Evolutionary conservation across 768 basidiomycete species (phyloP), one percentile per base, ranked within the genome.

Genomic region (Clitopilus passeckerianus): DNA sequence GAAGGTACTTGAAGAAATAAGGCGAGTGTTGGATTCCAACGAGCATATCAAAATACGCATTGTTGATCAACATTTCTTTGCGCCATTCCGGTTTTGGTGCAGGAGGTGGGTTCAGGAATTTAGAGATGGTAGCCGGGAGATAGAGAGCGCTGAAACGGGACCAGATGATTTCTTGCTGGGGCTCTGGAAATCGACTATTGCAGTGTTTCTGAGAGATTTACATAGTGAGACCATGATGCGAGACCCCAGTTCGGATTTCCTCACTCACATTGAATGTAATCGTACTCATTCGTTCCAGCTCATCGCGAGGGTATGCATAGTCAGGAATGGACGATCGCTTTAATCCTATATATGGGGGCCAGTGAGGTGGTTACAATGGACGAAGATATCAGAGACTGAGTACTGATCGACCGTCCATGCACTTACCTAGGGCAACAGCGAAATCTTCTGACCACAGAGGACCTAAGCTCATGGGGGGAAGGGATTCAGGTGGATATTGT

Each of bases 61-160:
- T 41, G 37, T 41, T 41, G 10, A 41, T 41, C 15, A 41, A 18
- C 37, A 41, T 14, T 41, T 41, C 37, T 41, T 41, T 41, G 27
- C 27, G 3, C 27, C 27, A 30, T 7, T 30, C 27, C 7, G 27
- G 53, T 16, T 24, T 14, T 8, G 33, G 53, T 18, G 15, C 16
- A 22, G 33, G 53, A 23, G 54, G 54, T n/a, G 27, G 14, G 43
- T 65, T 23, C 14, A 66, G 53, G 30, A 66, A 56, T 24, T 57
- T 44, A 12, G 63, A 53, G 27, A 66, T 20, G 6, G 61, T 65
- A 7, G 59, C 64, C 4, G 64, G 65, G 20, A 66, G 65, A 57
- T 66, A 65, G 10, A 53, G 33, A 15, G 65, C 64, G 34, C 61
- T 65, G 54, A 64, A 66, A 9, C 50, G 54, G 23, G 64, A 63